Conservation (phyloP, 2,329 filamentous ascomycete genomes). For the Microsporum ferrugineum region DNA sequence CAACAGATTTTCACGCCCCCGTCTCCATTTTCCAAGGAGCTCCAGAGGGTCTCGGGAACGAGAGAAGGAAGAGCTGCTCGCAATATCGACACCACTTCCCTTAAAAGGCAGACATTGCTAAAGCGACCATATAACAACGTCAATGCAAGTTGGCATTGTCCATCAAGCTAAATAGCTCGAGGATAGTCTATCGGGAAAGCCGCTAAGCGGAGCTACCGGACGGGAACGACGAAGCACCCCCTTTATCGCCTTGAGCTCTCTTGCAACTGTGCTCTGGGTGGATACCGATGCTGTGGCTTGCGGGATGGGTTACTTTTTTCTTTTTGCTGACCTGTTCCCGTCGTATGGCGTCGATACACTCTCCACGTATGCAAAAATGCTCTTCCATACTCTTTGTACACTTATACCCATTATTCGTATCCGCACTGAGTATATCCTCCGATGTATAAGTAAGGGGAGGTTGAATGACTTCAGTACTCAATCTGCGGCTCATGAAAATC, state of each 20-base stretch:
- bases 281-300: background rate
- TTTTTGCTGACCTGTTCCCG: background rate
- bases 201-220: background rate
- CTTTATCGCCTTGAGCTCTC: background rate
- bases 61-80: background rate
- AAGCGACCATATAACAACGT: background rate
- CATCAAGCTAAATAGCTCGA: background rate
- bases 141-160: background rate
- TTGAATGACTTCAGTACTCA: background rate
- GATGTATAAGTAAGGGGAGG: background rate
- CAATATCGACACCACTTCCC: too few species aligned
- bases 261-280: background rate
- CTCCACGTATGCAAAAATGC: background rate
- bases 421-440: background rate
- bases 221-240: background rate
- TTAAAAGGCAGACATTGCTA: background rate
- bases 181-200: background rate
- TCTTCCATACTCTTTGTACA: background rate
- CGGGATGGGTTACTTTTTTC: background rate
- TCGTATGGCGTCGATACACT: background rate
- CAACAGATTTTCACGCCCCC: background rate
- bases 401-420: background rate
- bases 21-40: background rate
- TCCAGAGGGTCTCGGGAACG: background rate
- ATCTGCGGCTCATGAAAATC: background rate